Percentiles rank a stretch among this genome's conserved stretches.
Evolutionary conservation across 305 asterid genomes (phyloP).

Genomic region (Fraxinus xanthoxyloides): DNA sequence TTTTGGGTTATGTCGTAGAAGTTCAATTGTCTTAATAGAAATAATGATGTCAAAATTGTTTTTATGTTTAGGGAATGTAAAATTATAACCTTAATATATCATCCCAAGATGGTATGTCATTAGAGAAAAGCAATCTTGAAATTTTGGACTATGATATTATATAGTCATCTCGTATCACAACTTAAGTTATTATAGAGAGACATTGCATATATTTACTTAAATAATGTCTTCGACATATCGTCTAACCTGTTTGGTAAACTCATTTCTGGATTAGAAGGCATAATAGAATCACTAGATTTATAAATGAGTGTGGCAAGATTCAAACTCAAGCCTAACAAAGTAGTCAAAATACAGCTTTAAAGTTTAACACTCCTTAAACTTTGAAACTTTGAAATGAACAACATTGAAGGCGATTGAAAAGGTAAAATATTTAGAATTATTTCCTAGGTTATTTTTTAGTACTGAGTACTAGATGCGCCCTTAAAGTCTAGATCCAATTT

Average conservation of each 20-base stretch:
- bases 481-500: not conserved
- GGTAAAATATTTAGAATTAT: not conserved
- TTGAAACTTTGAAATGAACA: not conserved
- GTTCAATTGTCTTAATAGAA: not conserved
- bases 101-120: not conserved
- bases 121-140: not conserved
- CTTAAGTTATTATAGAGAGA: not conserved
- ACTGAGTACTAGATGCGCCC: not conserved
- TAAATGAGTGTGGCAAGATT: not conserved
- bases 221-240: not conserved
- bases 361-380: not conserved
- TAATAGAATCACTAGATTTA: not conserved
- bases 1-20: not conserved
- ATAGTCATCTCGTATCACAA: not conserved
- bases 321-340: not conserved
- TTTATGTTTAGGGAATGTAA: not conserved
- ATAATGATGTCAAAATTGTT: not conserved
- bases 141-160: not conserved
- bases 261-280: not conserved
- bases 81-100: not conserved
- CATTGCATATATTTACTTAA: not conserved
- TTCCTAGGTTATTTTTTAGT: not conserved
- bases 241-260: too few relatives aligned
- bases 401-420: not conserved
- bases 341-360: not conserved